phyloP scores from a whole-genome alignment of 164 flowering plant genomes.

The Magnolia changhungtana region DNA sequence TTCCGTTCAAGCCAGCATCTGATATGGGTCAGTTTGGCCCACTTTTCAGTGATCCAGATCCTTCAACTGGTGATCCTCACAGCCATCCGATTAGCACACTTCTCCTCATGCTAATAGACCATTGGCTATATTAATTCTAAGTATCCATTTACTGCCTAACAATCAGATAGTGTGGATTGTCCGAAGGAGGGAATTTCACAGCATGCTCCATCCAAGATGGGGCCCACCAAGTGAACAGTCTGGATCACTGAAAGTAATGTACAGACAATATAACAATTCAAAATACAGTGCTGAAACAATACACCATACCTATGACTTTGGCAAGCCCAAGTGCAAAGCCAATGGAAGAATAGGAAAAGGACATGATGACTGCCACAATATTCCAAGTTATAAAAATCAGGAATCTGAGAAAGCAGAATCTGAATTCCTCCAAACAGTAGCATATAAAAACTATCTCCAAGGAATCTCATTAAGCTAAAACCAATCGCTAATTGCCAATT shows the following conservation, averaged over 20 bases:
- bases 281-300: not conserved
- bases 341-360: conserved; percentile 57
- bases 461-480: not conserved
- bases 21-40: too few species aligned
- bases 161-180: too few species aligned
- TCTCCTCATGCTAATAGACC: not conserved
- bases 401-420: conserved; percentile 64
- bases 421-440: conserved; percentile 61
- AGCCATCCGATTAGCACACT: too few species aligned
- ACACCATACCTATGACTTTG: conserved; percentile 48
- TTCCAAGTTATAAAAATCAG: conserved; percentile 57
- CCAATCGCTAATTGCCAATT: not conserved
- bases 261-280: not conserved
- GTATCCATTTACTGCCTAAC: too few species aligned
- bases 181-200: not conserved
- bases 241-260: not conserved
- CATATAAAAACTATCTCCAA: conserved; percentile 41
- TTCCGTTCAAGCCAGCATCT: too few species aligned
- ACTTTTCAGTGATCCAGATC: too few species aligned
- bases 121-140: not conserved
- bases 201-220: not conserved
- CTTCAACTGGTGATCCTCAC: too few species aligned
- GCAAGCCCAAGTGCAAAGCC: conserved; percentile 47
- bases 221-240: not conserved
- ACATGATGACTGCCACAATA: conserved; percentile 68